These are phyloP conservation scores for Stentor coeruleus DNA, from an alignment of 73 alveolate species.

Conservation along the genomic window DNA sequence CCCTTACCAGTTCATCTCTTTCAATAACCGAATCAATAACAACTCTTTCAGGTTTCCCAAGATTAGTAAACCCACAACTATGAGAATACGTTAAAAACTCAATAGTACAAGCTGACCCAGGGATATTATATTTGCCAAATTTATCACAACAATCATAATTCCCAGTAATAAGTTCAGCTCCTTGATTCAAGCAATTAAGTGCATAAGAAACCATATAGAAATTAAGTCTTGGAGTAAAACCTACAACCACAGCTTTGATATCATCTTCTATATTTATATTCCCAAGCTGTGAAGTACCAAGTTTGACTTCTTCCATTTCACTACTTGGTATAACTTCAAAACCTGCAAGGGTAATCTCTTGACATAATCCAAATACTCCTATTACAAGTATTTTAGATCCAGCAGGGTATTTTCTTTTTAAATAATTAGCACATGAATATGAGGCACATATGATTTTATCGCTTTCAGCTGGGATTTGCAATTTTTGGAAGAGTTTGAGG, in stretches of 20 bases:
- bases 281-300: neutral
- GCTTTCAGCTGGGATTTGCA: neutral
- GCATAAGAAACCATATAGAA: neutral
- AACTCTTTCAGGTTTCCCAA: slow-evolving; percentile 5
- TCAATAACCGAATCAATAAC: neutral
- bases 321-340: neutral
- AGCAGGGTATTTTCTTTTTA: neutral
- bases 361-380: neutral
- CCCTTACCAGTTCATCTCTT: slow-evolving; percentile 20
- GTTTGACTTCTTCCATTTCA: neutral
- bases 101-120: slow-evolving; percentile 7
- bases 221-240: neutral
- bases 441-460: slow-evolving; percentile 14
- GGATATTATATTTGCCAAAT: slow-evolving; percentile 23
- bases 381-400: slow-evolving; percentile 15
- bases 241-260: slow-evolving; percentile 21
- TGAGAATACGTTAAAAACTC: neutral
- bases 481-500: neutral
- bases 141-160: slow-evolving; percentile 22
- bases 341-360: neutral
- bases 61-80: neutral
- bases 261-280: neutral
- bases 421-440: neutral
- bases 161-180: neutral
- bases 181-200: neutral